Evolutionary conservation across 495 filamentous ascomycete genomes (phyloP), one percentile per base, ranked within the genome.

Genomic region (Penicillium paxilli): DNA sequence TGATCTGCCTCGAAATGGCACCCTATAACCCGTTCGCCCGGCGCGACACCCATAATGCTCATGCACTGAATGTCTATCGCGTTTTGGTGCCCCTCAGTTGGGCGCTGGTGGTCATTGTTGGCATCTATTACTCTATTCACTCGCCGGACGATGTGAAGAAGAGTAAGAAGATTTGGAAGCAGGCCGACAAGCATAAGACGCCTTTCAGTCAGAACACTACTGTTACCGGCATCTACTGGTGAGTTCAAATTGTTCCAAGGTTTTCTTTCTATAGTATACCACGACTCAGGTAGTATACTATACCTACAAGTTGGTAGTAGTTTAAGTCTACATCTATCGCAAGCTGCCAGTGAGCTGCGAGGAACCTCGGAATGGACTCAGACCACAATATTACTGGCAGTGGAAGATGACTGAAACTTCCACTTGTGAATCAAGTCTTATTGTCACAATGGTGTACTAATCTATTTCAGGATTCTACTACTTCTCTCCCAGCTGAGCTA

Each of bases 191-290:
- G 37, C 80, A 84, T 55, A 69, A 69, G 37, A 92, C 90, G 1
- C 85, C 88, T 0, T 96, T 96, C 70, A 84, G 87, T 17, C 75
- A 89, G 68, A 90, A 87, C 68, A 70, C 78, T 9, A 68, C 86
- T 58, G 84, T 94, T 54, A 83, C 84, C 11, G 81, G 77, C 28
- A 78, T 94, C 55, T 96, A 90, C 76, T 96, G 90, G 89, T 90
- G 74, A 52, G 57, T 45, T n/a, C 22, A n/a, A n/a, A n/a, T 8
- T 38, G 14, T 38, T 16, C n/a, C 6, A 38, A n/a, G n/a, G n/a
- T n/a, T n/a, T n/a, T n/a, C n/a, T n/a, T n/a, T n/a, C n/a, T n/a
- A n/a, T n/a, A n/a, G 26, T 11, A 28, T 28, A 28, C 11, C 26
- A 28, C 26, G 26, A 28, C 11, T 28, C 26, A 11, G 5, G n/a